Evolutionary conservation across 2,329 filamentous ascomycete species (phyloP).

Genomic region (Pseudogymnoascus sp.): DNA sequence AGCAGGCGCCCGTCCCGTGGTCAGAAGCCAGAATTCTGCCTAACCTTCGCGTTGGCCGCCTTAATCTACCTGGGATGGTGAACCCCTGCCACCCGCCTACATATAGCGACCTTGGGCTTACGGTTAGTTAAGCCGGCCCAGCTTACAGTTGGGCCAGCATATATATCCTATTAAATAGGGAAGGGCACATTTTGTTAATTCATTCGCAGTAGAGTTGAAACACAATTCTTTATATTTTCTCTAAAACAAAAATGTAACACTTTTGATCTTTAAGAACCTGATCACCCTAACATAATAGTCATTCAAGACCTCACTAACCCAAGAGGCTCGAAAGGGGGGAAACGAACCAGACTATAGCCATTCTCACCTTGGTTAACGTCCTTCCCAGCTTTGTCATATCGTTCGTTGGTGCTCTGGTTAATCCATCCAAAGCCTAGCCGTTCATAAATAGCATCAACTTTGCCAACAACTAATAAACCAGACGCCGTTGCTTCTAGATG

Average conservation of each 20-base stretch:
- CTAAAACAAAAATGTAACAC: not conserved
- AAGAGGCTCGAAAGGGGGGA: not conserved
- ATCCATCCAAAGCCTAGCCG: conserved; percentile 9
- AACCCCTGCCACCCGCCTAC: too few relatives aligned
- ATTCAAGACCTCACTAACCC: not conserved
- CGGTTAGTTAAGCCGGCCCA: too few relatives aligned
- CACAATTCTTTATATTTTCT: not conserved
- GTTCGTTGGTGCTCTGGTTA: not conserved
- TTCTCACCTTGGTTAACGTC: not conserved
- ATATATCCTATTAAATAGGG: too few relatives aligned
- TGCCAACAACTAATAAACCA: conserved; percentile 11
- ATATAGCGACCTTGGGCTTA: too few relatives aligned
- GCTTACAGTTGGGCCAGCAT: too few relatives aligned
- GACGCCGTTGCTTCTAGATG: not conserved
- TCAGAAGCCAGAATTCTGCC: too few relatives aligned
- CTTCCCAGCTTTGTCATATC: not conserved
- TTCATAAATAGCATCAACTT: conserved; percentile 4
- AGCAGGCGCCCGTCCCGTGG: too few relatives aligned
- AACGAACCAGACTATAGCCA: not conserved
- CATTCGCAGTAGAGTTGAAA: not conserved
- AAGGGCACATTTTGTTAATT: too few relatives aligned
- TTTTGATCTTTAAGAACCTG: not conserved
- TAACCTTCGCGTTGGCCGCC: too few relatives aligned
- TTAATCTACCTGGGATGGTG: too few relatives aligned
- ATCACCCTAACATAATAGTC: not conserved